phyloP scores from a whole-genome alignment of 352 stramenopile genomes.

The Phytophthora pistaciae region DNA sequence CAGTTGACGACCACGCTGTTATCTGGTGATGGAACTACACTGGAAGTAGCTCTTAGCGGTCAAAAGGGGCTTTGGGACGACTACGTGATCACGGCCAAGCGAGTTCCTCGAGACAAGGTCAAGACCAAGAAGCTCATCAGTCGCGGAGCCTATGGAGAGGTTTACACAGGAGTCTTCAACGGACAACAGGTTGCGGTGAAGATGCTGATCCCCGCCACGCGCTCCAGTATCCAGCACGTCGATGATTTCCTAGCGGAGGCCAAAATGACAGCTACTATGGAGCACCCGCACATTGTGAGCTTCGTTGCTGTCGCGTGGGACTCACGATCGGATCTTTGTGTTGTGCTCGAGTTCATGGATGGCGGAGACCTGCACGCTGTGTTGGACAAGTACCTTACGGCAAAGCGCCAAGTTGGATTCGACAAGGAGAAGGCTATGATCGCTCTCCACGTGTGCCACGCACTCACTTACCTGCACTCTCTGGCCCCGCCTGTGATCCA shows the following conservation, averaged over 20 bases:
- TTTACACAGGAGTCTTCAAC: conserved; percentile 45
- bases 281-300: conserved; percentile 60
- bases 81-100: conserved; percentile 41
- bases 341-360: conserved; percentile 54
- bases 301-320: conserved; percentile 70
- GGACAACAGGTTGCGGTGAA: conserved; percentile 52
- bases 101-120: conserved; percentile 42
- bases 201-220: conserved; percentile 33
- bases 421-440: conserved; percentile 35
- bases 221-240: conserved; percentile 33
- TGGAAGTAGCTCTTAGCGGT: conserved; percentile 5
- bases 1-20: no score
- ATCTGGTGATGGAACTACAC: no score
- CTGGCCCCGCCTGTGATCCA: conserved; percentile 36
- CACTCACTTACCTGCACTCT: conserved; percentile 22
- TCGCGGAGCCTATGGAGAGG: conserved; percentile 49
- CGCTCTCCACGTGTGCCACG: conserved; percentile 38
- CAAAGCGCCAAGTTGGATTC: conserved; percentile 28
- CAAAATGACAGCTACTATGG: conserved; percentile 48
- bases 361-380: conserved; percentile 39
- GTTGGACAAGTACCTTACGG: conserved; percentile 26
- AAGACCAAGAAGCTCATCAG: conserved; percentile 33
- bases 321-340: conserved; percentile 40
- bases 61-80: conserved; percentile 39
- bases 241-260: conserved; percentile 52